Evolutionary conservation across 1,139 yeast genomes (phyloP), one percentile per base, ranked within the genome.

Genomic region (Candida tetrigidarum): DNA sequence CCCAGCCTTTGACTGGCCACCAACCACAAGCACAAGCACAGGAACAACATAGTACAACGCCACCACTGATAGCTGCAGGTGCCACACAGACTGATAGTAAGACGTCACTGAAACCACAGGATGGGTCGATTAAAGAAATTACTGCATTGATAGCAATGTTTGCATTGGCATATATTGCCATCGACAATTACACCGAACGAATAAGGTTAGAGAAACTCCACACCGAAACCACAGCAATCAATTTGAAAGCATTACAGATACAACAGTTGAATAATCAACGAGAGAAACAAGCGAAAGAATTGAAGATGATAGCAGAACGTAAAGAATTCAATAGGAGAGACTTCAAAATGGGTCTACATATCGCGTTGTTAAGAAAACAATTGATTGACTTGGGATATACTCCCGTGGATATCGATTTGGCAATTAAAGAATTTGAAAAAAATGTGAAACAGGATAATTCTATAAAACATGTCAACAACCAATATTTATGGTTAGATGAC

Each of bases 341-440:
- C 54, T 77, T 76, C 70, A 80, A 78, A 58, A 78, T 84, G 84
- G 74, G 80, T 7, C 64, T 83, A 55, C 90, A 84, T 57, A 71
- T 84, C 35, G 88, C 87, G 1, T 62, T 84, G 57, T 64, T 84
- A 33, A 67, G 86, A 43, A 72, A 81, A 53, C 89, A 84, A 58
- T 64, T 84, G 45, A 49, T 61, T 5, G 84, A 82, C 8, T 55
- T 62, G 4, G 85, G 84, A 0, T 50, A 74, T 8, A 74, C 71
- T n/a, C 88, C 90, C 2, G 63, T 67, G 11, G 69, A 69, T 16
- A 73, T 84, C 19, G 82, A 81, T 2, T 64, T 67, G 14, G 86
- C 81, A 1, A 53, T 80, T 5, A 65, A 61, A 18, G 83, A 78
- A 50, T 84, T 80, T 55, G 86, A 83, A 50, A 67, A 69, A 42